phyloP scores from a whole-genome alignment of 768 basidiomycete species.

The Fomitopsis pulvina region DNA sequence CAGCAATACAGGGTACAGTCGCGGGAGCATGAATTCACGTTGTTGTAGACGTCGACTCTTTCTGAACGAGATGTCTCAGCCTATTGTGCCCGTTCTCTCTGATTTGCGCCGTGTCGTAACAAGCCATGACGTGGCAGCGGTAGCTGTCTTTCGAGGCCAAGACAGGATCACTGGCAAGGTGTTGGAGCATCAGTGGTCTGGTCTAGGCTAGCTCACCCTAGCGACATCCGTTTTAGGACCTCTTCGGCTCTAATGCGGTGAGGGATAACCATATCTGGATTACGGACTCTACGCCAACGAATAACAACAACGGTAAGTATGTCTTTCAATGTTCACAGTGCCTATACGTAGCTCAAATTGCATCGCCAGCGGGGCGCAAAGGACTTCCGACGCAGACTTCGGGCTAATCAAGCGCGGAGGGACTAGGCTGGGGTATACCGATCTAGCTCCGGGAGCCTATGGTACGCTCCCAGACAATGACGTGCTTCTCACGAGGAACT shows the following conservation, averaged over 20 bases:
- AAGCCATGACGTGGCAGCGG: constrained; percentile 36
- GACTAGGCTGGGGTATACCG: constrained; percentile 45
- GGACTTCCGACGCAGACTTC: constrained; percentile 31
- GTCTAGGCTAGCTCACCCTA: no score
- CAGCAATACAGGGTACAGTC: no score
- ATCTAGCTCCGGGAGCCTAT: constrained; percentile 50
- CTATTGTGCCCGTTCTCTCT: constrained; percentile 24
- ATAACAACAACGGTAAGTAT: constrained; percentile 44
- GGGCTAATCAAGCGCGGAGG: constrained; percentile 39
- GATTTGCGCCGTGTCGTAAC: constrained; percentile 47
- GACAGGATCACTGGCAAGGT: neutral
- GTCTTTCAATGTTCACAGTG: neutral
- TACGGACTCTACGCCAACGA: constrained; percentile 43
- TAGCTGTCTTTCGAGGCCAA: constrained; percentile 35
- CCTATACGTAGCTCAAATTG: neutral
- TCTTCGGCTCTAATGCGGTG: constrained; percentile 20
- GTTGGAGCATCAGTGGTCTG: neutral
- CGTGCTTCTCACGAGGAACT: neutral
- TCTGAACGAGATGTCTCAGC: no score
- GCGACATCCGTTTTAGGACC: no score
- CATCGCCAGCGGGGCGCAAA: constrained; percentile 40
- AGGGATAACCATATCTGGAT: constrained; percentile 39
- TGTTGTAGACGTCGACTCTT: no score
- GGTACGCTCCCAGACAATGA: constrained; percentile 26
- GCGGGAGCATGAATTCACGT: no score